Evolutionary conservation across 306 rosid species (phyloP).

Genomic region (Prunus mira): DNA sequence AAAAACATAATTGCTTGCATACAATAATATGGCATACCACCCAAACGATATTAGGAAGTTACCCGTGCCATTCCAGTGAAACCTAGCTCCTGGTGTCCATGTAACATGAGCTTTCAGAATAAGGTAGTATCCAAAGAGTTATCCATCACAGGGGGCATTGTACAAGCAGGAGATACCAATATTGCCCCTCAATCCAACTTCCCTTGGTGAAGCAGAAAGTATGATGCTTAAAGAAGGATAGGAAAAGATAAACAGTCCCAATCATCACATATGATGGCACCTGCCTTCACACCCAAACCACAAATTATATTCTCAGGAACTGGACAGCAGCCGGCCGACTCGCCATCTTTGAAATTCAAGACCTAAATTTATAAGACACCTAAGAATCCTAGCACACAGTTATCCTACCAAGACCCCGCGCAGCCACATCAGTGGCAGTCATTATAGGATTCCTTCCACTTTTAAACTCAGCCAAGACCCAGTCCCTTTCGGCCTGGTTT

Average conservation of each 20-base stretch:
- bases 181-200: conserved; percentile 36
- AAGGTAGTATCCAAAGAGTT: conserved; percentile 27
- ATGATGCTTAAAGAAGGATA: background rate
- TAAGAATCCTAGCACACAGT: conserved; percentile 67
- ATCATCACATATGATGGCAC: conserved; percentile 39
- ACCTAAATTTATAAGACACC: conserved; percentile 44
- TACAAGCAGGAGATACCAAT: conserved; percentile 28
- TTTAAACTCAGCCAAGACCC: conserved; percentile 98
- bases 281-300: conserved; percentile 80
- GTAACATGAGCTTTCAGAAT: conserved; percentile 40
- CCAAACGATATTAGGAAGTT: conserved; percentile 23
- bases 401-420: conserved; percentile 99
- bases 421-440: conserved; percentile 99
- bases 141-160: conserved; percentile 13
- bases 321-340: conserved; percentile 99
- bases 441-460: conserved; percentile 95
- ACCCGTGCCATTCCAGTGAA: conserved; percentile 33
- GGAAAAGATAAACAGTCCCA: conserved; percentile 28
- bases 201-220: conserved; percentile 19
- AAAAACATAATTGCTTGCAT: conserved; percentile 23
- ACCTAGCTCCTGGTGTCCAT: conserved; percentile 37
- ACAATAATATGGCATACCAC: conserved; percentile 17
- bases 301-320: conserved; percentile 70
- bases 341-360: conserved; percentile 44
- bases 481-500: conserved; percentile 92